These are phyloP conservation scores for Stevia rebaudiana DNA, from an alignment of 140 eudicot species.

Conservation along the genomic window DNA sequence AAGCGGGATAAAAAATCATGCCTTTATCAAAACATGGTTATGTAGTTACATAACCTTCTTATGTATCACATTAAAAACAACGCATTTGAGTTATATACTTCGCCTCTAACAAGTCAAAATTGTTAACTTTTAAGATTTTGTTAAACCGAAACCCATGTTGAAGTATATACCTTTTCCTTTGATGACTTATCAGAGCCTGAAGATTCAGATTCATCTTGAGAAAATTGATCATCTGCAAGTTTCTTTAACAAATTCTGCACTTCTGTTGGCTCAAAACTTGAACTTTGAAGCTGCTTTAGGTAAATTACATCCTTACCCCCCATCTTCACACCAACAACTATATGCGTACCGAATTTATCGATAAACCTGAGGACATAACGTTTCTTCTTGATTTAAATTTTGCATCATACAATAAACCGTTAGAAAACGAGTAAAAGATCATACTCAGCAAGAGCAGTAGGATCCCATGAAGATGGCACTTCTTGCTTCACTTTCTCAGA, in stretches of 20 bases:
- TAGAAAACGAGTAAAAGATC: slow-evolving; percentile 19
- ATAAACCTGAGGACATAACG: slow-evolving; percentile 63
- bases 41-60: not conserved
- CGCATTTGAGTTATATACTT: not conserved
- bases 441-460: slow-evolving; percentile 88
- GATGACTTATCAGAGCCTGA: slow-evolving; percentile 33
- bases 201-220: slow-evolving; percentile 46
- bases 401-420: not conserved
- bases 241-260: slow-evolving; percentile 72
- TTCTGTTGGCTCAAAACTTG: slow-evolving; percentile 65
- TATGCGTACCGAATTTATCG: slow-evolving; percentile 90
- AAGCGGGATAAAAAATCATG: not conserved
- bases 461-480: slow-evolving; percentile 95
- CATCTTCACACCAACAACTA: slow-evolving; percentile 95
- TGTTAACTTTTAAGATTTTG: not conserved
- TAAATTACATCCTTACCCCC: slow-evolving; percentile 97
- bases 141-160: not conserved
- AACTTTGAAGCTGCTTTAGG: slow-evolving; percentile 75
- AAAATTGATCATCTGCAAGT: slow-evolving; percentile 68
- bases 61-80: not conserved
- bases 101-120: not conserved
- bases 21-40: not conserved
- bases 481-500: slow-evolving; percentile 77
- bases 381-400: slow-evolving; percentile 13
- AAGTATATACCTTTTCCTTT: slow-evolving; percentile 58